These are phyloP conservation scores for Beta macrorhiza DNA, from an alignment of 179 eudicot species.

Conservation along the genomic window DNA sequence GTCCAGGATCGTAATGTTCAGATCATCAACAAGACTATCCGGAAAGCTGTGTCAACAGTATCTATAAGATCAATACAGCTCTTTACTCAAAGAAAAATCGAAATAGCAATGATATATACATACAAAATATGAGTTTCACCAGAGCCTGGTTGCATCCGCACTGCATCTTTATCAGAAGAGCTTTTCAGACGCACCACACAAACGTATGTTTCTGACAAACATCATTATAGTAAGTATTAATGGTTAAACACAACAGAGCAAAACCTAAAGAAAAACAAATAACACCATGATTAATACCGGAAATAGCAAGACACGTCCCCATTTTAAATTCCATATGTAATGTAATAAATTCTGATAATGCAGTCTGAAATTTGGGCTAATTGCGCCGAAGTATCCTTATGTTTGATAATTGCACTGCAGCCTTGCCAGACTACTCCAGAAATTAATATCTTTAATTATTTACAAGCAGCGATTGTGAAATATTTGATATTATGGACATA, in stretches of 20 bases:
- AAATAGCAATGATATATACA: conserved; percentile 17
- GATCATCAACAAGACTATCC: conserved; percentile 74
- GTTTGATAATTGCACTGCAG: not conserved
- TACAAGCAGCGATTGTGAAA: no score
- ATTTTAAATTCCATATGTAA: not conserved
- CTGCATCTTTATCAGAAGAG: conserved; percentile 69
- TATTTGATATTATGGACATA: no score
- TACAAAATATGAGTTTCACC: conserved; percentile 87
- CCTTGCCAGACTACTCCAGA: not conserved
- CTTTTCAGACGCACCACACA: conserved; percentile 74
- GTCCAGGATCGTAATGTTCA: conserved; percentile 63
- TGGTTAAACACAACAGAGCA: not conserved
- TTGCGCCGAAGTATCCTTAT: not conserved
- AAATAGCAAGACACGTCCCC: not conserved
- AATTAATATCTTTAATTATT: no score
- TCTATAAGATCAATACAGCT: conserved; percentile 15
- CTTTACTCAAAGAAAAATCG: not conserved
- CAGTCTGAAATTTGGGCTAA: not conserved
- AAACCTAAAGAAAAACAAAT: not conserved
- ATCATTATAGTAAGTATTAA: conserved; percentile 17
- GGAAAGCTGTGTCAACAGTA: conserved; percentile 58
- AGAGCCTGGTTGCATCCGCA: conserved; percentile 85
- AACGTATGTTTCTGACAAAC: conserved; percentile 54
- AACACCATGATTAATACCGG: not conserved
- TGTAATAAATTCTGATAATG: not conserved